phyloP scores from a whole-genome alignment of 2,329 filamentous ascomycete genomes.

The Aureobasidium melanogenum region DNA sequence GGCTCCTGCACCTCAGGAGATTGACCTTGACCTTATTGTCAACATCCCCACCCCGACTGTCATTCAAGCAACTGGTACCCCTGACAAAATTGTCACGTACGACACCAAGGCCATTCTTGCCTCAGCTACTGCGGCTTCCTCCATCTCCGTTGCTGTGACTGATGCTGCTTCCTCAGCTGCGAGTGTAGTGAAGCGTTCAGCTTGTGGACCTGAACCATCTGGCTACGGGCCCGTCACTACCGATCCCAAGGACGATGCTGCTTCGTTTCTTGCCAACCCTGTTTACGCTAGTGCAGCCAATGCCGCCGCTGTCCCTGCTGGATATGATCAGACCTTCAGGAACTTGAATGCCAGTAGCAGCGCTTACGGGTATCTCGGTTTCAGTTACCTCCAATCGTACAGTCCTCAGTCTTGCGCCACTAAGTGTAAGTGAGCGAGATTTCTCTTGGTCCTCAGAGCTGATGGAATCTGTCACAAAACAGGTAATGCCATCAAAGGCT shows the following conservation, averaged over 20 bases:
- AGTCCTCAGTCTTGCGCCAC: conserved; percentile 12
- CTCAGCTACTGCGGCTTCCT: conserved; percentile 15
- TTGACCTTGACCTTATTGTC: conserved; percentile 1
- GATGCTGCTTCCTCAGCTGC: conserved; percentile 7
- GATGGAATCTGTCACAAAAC: neutral
- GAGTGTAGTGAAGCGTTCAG: neutral
- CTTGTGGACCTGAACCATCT: neutral
- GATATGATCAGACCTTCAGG: conserved; percentile 16
- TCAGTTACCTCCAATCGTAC: conserved; percentile 15
- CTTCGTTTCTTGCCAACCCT: conserved; percentile 20
- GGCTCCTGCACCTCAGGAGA: conserved; percentile 4
- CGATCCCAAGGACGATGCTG: conserved; percentile 22
- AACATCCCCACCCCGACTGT: conserved; percentile 13
- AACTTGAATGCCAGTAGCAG: conserved; percentile 15
- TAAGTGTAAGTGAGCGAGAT: neutral
- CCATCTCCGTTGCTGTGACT: conserved; percentile 11
- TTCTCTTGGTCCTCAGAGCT: neutral
- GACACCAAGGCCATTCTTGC: conserved; percentile 16
- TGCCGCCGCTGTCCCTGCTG: conserved; percentile 13
- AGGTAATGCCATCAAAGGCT: conserved; percentile 2
- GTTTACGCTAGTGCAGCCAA: conserved; percentile 16
- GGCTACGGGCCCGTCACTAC: neutral
- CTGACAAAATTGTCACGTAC: conserved; percentile 16
- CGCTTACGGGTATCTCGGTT: conserved; percentile 15
- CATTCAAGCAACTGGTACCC: conserved; percentile 9